phyloP scores from a whole-genome alignment of 2,329 filamentous ascomycete genomes.

The Penicillium nordicum region DNA sequence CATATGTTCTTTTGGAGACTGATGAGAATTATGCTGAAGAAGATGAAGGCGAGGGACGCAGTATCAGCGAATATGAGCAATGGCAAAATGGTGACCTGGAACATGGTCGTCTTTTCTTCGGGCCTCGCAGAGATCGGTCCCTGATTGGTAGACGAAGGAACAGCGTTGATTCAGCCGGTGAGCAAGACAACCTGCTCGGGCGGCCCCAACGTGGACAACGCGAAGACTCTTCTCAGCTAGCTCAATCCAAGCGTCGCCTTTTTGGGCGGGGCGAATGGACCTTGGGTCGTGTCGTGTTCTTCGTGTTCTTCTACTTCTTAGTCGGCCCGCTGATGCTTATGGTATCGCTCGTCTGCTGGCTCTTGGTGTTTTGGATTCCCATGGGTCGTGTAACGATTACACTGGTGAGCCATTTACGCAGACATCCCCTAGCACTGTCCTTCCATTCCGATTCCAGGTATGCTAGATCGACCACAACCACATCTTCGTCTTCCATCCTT shows the following conservation, averaged over 20 bases:
- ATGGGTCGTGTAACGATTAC: conserved; percentile 95
- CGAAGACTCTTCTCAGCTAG: conserved; percentile 41
- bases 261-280: conserved; percentile 98
- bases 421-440: conserved; percentile 86
- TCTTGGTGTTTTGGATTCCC: conserved; percentile 94
- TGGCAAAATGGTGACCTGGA: conserved; percentile 98
- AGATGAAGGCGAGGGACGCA: conserved; percentile 90
- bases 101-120: conserved; percentile 93
- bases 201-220: conserved; percentile 54
- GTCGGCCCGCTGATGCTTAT: conserved; percentile 82
- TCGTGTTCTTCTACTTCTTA: conserved; percentile 90
- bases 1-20: conserved; percentile 88
- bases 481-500: conserved; percentile 77
- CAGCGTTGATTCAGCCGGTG: conserved; percentile 83
- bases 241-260: conserved; percentile 70
- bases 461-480: conserved; percentile 65
- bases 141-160: conserved; percentile 81
- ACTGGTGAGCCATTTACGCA: conserved; percentile 83
- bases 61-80: conserved; percentile 97
- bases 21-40: conserved; percentile 94
- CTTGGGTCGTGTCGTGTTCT: conserved; percentile 89
- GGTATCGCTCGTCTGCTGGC: conserved; percentile 87
- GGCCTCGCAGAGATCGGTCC: conserved; percentile 70
- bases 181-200: conserved; percentile 86
- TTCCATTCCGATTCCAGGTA: conserved; percentile 84